Evolutionary conservation across 179 eudicot genomes (phyloP), one percentile per base, ranked within the genome.

Genomic region (Camellia oleifera): DNA sequence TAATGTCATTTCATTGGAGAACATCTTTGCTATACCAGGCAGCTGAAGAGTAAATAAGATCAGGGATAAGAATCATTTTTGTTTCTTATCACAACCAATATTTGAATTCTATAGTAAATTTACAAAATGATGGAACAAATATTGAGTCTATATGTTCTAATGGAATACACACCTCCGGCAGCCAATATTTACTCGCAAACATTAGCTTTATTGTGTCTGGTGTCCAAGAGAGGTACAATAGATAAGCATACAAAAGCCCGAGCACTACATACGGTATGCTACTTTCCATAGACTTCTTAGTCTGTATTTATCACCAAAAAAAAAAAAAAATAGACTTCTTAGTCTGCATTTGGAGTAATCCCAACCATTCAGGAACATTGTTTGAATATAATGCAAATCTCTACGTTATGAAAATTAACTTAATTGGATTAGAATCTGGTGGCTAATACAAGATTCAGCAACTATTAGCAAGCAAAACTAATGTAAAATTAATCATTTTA

Each of bases 151-250:
- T 77, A 42, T 44, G 3, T 46, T 40, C 40, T 42, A 7, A 26
- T 45, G 15, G 45, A 73, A 79, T 13, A 81, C 88, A 65, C 23
- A 95, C 99, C 99, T 95, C 98, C 0, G 98, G 99, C 81, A 95
- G 75, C 97, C 91, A 93, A 84, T 93, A 93, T 87, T 94, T 86
- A 78, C 95, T 95, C 10, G 92, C 94, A 80, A 95, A 95, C 94
- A 95, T 91, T 74, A 89, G 75, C 60, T 84, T 86, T 54, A 92
- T 77, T 56, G 97, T 94, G 42, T 94, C 98, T 7, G 99, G 99
- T 4, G 99, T 91, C 99, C 99, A 95, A 4, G 99, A 94, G 74
- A 92, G 93, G 85, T 85, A 94, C 23, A 95, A 65, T 5, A 95
- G 90, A 89, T 91, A 95, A 0, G 86, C 89, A 69, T 95, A 95